Percentiles rank a stretch among this genome's conserved stretches.
phyloP scores from a whole-genome alignment of 768 basidiomycete species.

The Hygrophorus pudorinus region DNA sequence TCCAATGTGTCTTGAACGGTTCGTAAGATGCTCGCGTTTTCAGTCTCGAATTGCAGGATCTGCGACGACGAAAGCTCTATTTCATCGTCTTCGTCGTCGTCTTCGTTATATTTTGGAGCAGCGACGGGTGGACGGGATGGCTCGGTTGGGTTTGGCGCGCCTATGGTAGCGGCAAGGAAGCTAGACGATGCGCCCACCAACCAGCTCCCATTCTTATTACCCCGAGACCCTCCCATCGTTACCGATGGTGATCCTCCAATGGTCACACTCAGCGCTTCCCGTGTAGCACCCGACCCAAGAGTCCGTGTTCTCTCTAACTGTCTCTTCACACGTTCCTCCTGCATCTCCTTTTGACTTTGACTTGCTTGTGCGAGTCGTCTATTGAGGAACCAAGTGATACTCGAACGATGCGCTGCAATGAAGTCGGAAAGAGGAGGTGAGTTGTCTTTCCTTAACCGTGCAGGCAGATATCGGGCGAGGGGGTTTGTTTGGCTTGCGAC shows the following conservation, averaged over 20 bases:
- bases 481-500: conserved; percentile 56
- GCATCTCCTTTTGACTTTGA: conserved; percentile 75
- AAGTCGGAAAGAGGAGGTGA: conserved; percentile 51
- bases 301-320: conserved; percentile 78
- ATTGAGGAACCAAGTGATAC: conserved; percentile 86
- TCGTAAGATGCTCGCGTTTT: conserved; percentile 81
- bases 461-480: conserved; percentile 59
- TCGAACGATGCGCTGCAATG: conserved; percentile 86
- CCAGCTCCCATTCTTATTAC: conserved; percentile 40
- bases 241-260: conserved; percentile 15
- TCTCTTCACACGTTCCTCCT: conserved; percentile 87
- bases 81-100: conserved; percentile 68
- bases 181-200: conserved; percentile 49
- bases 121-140: conserved; percentile 17
- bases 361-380: conserved; percentile 72
- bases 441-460: conserved; percentile 52
- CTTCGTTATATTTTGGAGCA: conserved; percentile 15
- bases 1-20: conserved; percentile 79
- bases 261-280: conserved; percentile 44
- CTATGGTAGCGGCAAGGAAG: conserved; percentile 53
- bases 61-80: conserved; percentile 78
- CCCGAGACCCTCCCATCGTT: no score
- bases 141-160: conserved; percentile 28
- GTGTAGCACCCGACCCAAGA: conserved; percentile 70
- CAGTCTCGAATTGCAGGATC: conserved; percentile 86